A percentile compares a stretch with the other conserved stretches of the same genome.
Conservation (phyloP, 805 yeast species). For the Kodamaea hsintzibuensis region DNA sequence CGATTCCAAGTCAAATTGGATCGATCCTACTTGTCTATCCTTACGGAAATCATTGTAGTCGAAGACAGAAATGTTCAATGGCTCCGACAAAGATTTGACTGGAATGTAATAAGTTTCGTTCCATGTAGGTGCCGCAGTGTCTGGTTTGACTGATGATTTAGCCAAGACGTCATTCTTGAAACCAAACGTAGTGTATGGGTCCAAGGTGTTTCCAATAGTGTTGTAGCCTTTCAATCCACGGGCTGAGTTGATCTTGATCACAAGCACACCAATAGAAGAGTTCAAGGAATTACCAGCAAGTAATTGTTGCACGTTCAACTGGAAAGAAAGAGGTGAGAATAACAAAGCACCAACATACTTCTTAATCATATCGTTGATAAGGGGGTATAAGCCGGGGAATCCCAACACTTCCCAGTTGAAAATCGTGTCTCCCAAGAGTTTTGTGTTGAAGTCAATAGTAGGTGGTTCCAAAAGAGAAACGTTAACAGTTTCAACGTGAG, state of each 20-base stretch:
- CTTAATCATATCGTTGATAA: conserved; percentile 80
- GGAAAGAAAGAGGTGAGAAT: conserved; percentile 88
- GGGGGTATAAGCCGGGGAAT: conserved; percentile 82
- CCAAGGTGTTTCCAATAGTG: conserved; percentile 74
- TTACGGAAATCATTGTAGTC: conserved; percentile 81
- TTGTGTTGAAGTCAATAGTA: conserved; percentile 78
- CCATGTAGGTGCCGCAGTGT: conserved; percentile 78
- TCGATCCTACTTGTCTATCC: conserved; percentile 78
- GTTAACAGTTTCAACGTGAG: conserved; percentile 90
- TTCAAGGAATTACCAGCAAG: conserved; percentile 78
- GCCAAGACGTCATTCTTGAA: conserved; percentile 60
- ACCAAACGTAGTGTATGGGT: conserved; percentile 83
- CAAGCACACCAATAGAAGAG: conserved; percentile 85
- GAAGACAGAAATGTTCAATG: conserved; percentile 66
- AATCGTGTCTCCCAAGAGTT: conserved; percentile 72
- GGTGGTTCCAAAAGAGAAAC: conserved; percentile 86
- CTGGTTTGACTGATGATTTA: conserved; percentile 64
- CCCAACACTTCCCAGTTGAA: conserved; percentile 86
- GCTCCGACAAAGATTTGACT: conserved; percentile 75
- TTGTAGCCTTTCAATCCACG: conserved; percentile 67
- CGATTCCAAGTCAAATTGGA: conserved; percentile 70
- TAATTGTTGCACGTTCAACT: conserved; percentile 87
- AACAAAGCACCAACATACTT: conserved; percentile 88
- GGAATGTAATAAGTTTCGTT: conserved; percentile 74
- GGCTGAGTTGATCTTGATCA: conserved; percentile 67